These are phyloP conservation scores for Nothophoma quercina DNA, from an alignment of 2,329 filamentous ascomycete species.

Conservation along the genomic window DNA sequence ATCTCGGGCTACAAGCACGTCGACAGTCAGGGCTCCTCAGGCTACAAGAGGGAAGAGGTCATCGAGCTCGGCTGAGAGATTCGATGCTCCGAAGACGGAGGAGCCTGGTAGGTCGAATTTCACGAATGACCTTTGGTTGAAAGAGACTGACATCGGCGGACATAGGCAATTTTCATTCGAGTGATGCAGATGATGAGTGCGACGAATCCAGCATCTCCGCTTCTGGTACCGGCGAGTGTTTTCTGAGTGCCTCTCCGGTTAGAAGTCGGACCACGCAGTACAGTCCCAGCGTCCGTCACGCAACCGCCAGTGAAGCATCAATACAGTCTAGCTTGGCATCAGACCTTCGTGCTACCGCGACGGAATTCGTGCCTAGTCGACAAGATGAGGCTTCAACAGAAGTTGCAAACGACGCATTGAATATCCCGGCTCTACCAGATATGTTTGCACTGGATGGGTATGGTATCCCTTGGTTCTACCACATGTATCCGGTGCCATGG, in stretches of 20 bases:
- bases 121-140: not conserved
- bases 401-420: not conserved
- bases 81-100: conserved; percentile 21
- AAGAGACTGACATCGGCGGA: conserved; percentile 20
- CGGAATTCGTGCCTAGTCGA: conserved; percentile 36
- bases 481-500: conserved; percentile 39
- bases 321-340: conserved; percentile 27
- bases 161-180: conserved; percentile 8
- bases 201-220: not conserved
- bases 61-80: conserved; percentile 26
- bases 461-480: conserved; percentile 39
- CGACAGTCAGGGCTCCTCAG: conserved; percentile 24
- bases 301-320: conserved; percentile 24
- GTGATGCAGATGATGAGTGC: conserved; percentile 2
- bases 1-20: conserved; percentile 24
- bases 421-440: conserved; percentile 19
- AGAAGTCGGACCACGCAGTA: conserved; percentile 21
- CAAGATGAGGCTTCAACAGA: not conserved
- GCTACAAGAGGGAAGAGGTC: conserved; percentile 9
- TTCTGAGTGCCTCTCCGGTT: not conserved
- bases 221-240: not conserved
- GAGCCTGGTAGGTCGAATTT: conserved; percentile 24
- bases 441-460: conserved; percentile 33
- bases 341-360: conserved; percentile 41
- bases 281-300: not conserved